Base-by-base conservation (phyloP, 306 rosid species). In the Quercus variabilis region DNA sequence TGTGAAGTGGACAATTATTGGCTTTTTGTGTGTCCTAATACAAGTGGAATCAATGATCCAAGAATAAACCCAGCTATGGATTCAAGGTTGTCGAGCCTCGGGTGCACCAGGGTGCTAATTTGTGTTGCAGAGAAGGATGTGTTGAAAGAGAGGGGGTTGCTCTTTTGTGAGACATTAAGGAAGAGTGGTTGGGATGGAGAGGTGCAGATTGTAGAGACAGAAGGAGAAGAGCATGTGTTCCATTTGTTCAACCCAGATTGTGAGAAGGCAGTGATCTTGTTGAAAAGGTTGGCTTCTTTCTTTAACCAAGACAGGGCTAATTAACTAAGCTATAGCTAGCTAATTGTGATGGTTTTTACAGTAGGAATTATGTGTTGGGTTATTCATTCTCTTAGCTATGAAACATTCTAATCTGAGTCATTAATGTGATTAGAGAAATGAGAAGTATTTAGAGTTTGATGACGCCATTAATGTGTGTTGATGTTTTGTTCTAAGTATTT, bases 31-130 rank as follows among this genome's bases (percentile, higher is more conserved):
- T 65, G 71, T 65, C 71, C 71, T 0, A 21, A 46, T 1, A 52
- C 51, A 4, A n/a, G 56, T 2, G 85, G 85, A 31, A 26, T 49
- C 5, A 85, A 83, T 15, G 81, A 79, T 21, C 87, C 84, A 4
- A 60, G 60, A 20, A 6, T 84, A 55, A 84, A 84, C 65, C 81
- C 79, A 41, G 79, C 5, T 0, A 25, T 67, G 78, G 84, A 84
- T 58, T 58, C 57, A 21, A 68, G 74, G 15, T 51, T 70, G 77
- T 30, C 71, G 4, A 26, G 11, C 2, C n/a, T 81, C 17, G 74
- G 72, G 3, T 74, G 83, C 7, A 54, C 30, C 11, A 80, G 51
- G 71, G 55, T 80, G 35, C 23, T 80, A 49, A 38, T 80, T 54
- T 67, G 30, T 55, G 46, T 67, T 35, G 76, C 80, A 4, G 84